Evolutionary conservation across 768 basidiomycete species (phyloP).

Genomic region (Rhizopogon roseolus): DNA sequence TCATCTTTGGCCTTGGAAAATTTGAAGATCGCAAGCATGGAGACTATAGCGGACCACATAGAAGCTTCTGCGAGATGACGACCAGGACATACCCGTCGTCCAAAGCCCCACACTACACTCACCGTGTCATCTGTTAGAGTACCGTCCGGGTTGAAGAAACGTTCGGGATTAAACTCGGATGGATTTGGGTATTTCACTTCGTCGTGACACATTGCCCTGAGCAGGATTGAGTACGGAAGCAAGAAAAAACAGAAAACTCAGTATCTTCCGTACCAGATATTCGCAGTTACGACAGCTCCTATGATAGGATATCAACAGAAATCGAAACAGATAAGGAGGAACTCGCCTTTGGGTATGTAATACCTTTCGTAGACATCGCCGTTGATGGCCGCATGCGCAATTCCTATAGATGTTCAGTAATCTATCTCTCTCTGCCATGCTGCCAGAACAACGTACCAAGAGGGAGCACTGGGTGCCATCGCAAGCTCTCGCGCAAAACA

Average conservation of each 20-base stretch:
- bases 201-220: conserved; percentile 23
- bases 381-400: conserved; percentile 19
- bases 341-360: conserved; percentile 28
- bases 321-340: background rate
- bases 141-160: conserved; percentile 18
- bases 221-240: background rate
- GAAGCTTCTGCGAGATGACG: conserved; percentile 27
- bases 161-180: conserved; percentile 18
- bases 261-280: conserved; percentile 19
- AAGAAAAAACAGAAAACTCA: background rate
- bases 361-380: conserved; percentile 44
- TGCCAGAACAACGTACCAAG: conserved; percentile 15
- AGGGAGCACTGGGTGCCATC: conserved; percentile 26
- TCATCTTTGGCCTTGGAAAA: conserved; percentile 15
- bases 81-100: conserved; percentile 25
- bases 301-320: background rate
- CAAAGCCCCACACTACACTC: conserved; percentile 23
- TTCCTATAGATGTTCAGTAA: conserved; percentile 6
- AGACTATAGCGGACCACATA: conserved; percentile 25
- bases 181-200: conserved; percentile 27
- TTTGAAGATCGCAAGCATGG: conserved; percentile 19
- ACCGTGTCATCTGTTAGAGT: conserved; percentile 20
- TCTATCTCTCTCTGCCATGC: too few species aligned
- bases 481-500: conserved; percentile 23
- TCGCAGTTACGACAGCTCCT: conserved; percentile 19